phyloP scores from a whole-genome alignment of 116 monocot species.

The Dioscorea cayenensis region DNA sequence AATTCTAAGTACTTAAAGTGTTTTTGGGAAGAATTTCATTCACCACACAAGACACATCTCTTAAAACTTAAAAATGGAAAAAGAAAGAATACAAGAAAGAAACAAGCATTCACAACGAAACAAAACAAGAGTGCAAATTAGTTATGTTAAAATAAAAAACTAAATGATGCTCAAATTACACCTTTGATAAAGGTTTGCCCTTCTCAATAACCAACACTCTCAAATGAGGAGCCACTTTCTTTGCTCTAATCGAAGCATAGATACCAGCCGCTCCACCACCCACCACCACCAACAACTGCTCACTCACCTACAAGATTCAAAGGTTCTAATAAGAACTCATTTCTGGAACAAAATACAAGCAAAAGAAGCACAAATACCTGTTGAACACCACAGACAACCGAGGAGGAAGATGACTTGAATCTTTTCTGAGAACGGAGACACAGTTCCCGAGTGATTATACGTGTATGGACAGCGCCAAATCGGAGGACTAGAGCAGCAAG shows the following conservation, averaged over 20 bases:
- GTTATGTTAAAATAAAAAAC: no score
- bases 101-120: no score
- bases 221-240: conserved; percentile 56
- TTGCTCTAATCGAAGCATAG: conserved; percentile 85
- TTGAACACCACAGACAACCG: background rate
- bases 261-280: conserved; percentile 97
- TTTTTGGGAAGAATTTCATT: no score
- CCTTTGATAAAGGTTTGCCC: conserved; percentile 89
- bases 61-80: no score
- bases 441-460: background rate
- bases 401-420: background rate
- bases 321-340: background rate
- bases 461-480: background rate
- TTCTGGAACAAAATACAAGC: background rate
- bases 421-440: background rate
- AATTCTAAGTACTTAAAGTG: no score
- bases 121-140: no score
- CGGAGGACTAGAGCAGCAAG: background rate
- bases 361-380: background rate
- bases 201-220: conserved; percentile 84
- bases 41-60: no score
- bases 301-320: conserved; percentile 7
- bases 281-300: conserved; percentile 64
- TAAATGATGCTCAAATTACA: background rate
- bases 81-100: no score